These are phyloP conservation scores for Nitzschia inconspicua DNA, from an alignment of 108 stramenopile species.

Conservation along the genomic window DNA sequence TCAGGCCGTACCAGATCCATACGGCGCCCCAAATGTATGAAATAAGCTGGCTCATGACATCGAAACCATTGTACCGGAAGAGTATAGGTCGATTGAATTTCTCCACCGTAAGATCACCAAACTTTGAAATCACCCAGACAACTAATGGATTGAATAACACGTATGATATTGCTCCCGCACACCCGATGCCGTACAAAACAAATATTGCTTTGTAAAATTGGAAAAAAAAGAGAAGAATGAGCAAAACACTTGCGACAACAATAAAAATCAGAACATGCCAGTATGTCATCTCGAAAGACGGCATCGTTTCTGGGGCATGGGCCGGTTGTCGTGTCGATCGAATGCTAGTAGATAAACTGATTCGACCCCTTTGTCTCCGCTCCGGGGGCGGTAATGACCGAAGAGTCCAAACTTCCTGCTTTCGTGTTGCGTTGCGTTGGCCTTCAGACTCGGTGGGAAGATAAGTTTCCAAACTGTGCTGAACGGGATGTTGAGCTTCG, in stretches of 20 bases:
- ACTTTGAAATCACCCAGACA: conserved; percentile 1
- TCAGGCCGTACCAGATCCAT: conserved; percentile 34
- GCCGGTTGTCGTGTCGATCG: no score
- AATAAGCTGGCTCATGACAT: conserved; percentile 12
- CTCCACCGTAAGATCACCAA: conserved; percentile 9
- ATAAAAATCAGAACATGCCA: conserved; percentile 44
- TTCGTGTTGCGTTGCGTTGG: no score
- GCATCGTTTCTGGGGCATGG: background rate
- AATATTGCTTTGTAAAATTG: conserved; percentile 59
- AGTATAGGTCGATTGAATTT: conserved; percentile 19
- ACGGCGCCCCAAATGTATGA: conserved; percentile 20
- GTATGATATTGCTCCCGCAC: conserved; percentile 48
- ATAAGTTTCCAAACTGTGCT: no score
- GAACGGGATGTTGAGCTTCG: no score
- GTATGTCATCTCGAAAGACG: conserved; percentile 15
- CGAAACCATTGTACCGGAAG: conserved; percentile 20
- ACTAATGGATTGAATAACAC: conserved; percentile 16
- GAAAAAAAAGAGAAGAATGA: conserved; percentile 67
- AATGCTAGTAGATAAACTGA: no score
- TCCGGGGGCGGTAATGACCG: conserved; percentile 26
- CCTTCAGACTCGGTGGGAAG: no score
- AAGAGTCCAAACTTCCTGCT: conserved; percentile 6
- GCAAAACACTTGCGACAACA: conserved; percentile 56
- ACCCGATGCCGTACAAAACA: conserved; percentile 67
- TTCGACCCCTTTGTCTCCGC: conserved; percentile 10